Evolutionary conservation across 2,329 filamentous ascomycete genomes (phyloP).

Genomic region (Pyrenophora graminea): DNA sequence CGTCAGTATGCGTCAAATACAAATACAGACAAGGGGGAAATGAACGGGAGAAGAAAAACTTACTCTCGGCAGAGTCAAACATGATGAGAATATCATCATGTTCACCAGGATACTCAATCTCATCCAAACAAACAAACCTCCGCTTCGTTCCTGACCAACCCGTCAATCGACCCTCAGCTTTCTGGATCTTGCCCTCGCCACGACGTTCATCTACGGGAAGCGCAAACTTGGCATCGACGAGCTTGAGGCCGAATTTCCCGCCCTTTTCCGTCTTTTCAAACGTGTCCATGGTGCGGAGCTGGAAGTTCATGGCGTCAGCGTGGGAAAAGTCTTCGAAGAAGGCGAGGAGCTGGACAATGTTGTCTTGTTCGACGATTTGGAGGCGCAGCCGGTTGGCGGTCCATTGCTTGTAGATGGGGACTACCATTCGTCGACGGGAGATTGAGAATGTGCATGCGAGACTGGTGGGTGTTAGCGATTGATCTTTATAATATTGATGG

Average conservation of each 20-base stretch:
- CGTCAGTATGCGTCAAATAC: slow-evolving; percentile 23
- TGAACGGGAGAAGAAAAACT: slow-evolving; percentile 42
- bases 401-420: slow-evolving; percentile 94
- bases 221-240: slow-evolving; percentile 90
- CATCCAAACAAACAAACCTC: slow-evolving; percentile 81
- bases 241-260: slow-evolving; percentile 70
- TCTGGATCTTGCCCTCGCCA: slow-evolving; percentile 55
- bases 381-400: slow-evolving; percentile 79
- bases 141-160: slow-evolving; percentile 62
- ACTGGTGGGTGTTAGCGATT: slow-evolving; percentile 29
- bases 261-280: slow-evolving; percentile 66
- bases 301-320: slow-evolving; percentile 86
- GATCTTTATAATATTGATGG: fast-evolving
- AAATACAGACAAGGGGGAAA: no score
- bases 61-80: slow-evolving; percentile 79
- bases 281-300: slow-evolving; percentile 79
- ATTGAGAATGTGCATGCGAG: slow-evolving; percentile 77
- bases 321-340: slow-evolving; percentile 90
- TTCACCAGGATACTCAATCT: slow-evolving; percentile 86
- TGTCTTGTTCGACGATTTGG: slow-evolving; percentile 78
- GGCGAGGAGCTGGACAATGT: slow-evolving; percentile 74
- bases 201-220: slow-evolving; percentile 65
- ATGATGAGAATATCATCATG: slow-evolving; percentile 87
- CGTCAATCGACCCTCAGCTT: slow-evolving; percentile 53
- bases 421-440: slow-evolving; percentile 82